Percentiles rank a stretch among this genome's conserved stretches.
These are phyloP conservation scores for Colletotrichum sp. DNA, from an alignment of 2,329 filamentous ascomycete species.

Conservation along the genomic window DNA sequence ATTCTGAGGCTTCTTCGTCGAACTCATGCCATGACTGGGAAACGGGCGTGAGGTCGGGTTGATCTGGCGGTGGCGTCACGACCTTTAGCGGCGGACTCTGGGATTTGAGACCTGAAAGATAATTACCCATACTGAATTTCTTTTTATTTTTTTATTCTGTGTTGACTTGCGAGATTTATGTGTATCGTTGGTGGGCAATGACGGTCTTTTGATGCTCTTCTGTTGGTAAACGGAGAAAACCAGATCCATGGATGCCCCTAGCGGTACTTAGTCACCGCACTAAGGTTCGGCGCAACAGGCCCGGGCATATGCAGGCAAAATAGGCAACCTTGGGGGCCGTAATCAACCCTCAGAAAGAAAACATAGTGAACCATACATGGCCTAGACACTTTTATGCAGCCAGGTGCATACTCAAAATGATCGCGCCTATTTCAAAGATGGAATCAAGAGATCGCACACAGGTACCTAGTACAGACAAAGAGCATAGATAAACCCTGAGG, in stretches of 20 bases:
- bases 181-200: not conserved
- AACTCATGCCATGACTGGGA: conserved; percentile 4
- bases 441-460: not conserved
- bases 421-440: not conserved
- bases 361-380: not conserved
- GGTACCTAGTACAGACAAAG: not conserved
- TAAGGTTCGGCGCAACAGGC: not conserved
- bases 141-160: too few species aligned
- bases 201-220: not conserved
- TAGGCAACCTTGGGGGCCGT: not conserved
- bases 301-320: not conserved
- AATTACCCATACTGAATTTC: not conserved
- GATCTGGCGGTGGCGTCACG: not conserved
- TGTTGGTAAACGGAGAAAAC: not conserved
- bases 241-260: not conserved
- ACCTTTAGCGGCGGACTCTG: not conserved
- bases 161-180: too few species aligned
- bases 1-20: not conserved
- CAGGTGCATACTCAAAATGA: not conserved
- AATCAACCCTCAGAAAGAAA: not conserved
- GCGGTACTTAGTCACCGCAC: not conserved
- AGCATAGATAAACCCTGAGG: too few species aligned
- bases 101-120: not conserved
- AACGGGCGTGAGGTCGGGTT: not conserved
- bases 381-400: not conserved